These are phyloP conservation scores for Leccinum huronense DNA, from an alignment of 1,284 basidiomycete species.

Conservation along the genomic window DNA sequence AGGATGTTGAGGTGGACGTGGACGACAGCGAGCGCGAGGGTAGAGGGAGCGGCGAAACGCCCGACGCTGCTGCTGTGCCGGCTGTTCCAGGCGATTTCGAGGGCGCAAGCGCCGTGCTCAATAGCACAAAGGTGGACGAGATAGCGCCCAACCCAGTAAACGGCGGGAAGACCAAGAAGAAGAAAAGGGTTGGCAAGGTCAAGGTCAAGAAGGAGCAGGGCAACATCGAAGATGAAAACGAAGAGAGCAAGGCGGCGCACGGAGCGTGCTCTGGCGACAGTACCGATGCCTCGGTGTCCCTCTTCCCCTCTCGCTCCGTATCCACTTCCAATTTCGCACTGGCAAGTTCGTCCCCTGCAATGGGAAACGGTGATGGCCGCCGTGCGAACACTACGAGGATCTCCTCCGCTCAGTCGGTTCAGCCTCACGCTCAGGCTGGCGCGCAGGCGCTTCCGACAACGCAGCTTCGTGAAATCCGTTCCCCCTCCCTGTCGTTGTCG, in stretches of 20 bases:
- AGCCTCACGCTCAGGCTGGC: constrained; percentile 9
- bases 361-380: not conserved
- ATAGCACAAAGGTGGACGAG: not conserved
- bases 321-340: constrained; percentile 7
- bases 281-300: constrained; percentile 19
- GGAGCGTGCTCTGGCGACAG: constrained; percentile 16
- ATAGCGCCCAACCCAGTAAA: constrained; percentile 42
- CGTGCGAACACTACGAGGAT: constrained; percentile 5
- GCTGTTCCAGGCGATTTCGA: constrained; percentile 19
- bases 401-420: not conserved
- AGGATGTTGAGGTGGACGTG: not conserved
- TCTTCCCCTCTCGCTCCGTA: not conserved
- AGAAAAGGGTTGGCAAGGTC: constrained; percentile 33
- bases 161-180: constrained; percentile 48
- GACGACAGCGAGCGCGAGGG: not conserved
- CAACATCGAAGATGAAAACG: constrained; percentile 19
- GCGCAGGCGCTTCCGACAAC: not conserved
- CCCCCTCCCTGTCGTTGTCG: constrained; percentile 19
- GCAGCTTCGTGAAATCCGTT: constrained; percentile 11
- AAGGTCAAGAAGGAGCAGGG: constrained; percentile 37
- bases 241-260: not conserved
- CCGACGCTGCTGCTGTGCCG: not conserved
- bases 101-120: not conserved
- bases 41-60: not conserved
- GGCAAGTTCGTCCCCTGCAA: constrained; percentile 5